A percentile compares a stretch with the other conserved stretches of the same genome.
Evolutionary conservation across 208 protist genomes (phyloP).

Genomic region (Leishmania tarentolae): DNA sequence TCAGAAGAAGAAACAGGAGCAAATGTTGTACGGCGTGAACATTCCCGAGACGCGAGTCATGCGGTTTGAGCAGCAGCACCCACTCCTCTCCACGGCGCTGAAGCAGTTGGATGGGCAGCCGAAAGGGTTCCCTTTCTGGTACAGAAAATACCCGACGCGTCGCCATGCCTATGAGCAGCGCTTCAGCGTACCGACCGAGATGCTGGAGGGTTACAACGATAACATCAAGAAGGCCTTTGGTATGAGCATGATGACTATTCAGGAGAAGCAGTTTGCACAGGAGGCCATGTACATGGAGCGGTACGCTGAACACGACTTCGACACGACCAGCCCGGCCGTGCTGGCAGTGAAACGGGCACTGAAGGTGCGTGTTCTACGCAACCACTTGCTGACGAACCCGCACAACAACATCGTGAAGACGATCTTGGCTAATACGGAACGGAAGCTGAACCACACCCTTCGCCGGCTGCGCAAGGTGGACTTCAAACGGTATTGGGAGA

Average conservation of each 20-base stretch:
- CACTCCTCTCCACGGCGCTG: slow-evolving; percentile 78
- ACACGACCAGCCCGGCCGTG: slow-evolving; percentile 86
- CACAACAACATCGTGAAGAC: slow-evolving; percentile 93
- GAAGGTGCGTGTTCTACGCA: slow-evolving; percentile 84
- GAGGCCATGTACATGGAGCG: slow-evolving; percentile 93
- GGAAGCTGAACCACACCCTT: slow-evolving; percentile 76
- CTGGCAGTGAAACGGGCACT: slow-evolving; percentile 85
- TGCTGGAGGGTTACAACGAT: slow-evolving; percentile 89
- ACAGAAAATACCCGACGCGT: slow-evolving; percentile 92
- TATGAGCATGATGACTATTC: slow-evolving; percentile 83
- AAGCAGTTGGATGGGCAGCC: slow-evolving; percentile 77
- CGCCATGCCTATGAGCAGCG: slow-evolving; percentile 90
- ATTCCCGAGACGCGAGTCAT: slow-evolving; percentile 78
- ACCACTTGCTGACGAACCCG: slow-evolving; percentile 91
- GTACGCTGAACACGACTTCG: slow-evolving; percentile 91
- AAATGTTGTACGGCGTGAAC: slow-evolving; percentile 90
- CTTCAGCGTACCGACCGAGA: slow-evolving; percentile 89
- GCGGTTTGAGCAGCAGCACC: slow-evolving; percentile 86
- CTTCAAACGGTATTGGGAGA: slow-evolving; percentile 92
- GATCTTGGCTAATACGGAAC: slow-evolving; percentile 76
- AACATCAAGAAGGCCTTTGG: slow-evolving; percentile 78
- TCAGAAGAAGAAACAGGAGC: slow-evolving; percentile 89
- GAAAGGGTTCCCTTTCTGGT: slow-evolving; percentile 93
- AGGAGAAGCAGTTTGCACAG: slow-evolving; percentile 89
- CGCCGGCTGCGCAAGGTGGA: slow-evolving; percentile 88